A percentile compares a stretch with the other conserved stretches of the same genome.
Evolutionary conservation across 768 basidiomycete genomes (phyloP).

Genomic region (Bullera alba): DNA sequence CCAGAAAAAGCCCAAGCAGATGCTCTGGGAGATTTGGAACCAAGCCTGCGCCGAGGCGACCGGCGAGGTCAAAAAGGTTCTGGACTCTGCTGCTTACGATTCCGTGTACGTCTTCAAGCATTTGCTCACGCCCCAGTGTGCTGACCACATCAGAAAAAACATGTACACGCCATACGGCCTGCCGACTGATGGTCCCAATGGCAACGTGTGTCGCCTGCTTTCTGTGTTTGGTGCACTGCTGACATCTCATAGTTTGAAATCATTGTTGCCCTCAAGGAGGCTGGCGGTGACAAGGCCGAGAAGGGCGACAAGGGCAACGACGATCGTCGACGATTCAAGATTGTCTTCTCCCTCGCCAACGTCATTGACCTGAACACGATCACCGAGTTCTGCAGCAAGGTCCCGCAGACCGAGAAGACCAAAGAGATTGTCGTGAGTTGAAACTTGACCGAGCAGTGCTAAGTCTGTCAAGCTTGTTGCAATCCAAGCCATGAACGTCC

Average conservation of each 20-base stretch:
- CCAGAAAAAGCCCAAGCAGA: conserved; percentile 35
- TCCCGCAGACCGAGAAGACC: conserved; percentile 29
- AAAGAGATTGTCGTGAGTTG: conserved; percentile 30
- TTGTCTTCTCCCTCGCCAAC: conserved; percentile 33
- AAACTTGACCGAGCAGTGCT: background rate
- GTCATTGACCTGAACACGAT: conserved; percentile 40
- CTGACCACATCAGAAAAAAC: conserved; percentile 29
- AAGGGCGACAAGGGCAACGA: conserved; percentile 26
- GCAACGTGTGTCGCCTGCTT: conserved; percentile 8
- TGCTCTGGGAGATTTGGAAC: conserved; percentile 32
- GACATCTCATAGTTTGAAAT: conserved; percentile 17
- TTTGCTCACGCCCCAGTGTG: too few species aligned
- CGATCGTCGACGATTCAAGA: conserved; percentile 35
- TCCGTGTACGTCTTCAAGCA: conserved; percentile 26
- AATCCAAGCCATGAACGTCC: conserved; percentile 43
- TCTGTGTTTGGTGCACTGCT: background rate
- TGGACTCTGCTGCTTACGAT: conserved; percentile 30
- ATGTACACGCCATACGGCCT: conserved; percentile 35
- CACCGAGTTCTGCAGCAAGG: conserved; percentile 31
- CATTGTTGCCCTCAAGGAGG: conserved; percentile 32
- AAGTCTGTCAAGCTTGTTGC: conserved; percentile 18
- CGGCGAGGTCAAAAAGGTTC: conserved; percentile 19
- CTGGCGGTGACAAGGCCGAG: too few species aligned
- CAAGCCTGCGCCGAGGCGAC: conserved; percentile 20
- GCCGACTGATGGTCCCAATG: conserved; percentile 12